A percentile compares a stretch with the other conserved stretches of the same genome.
Conservation (phyloP, 208 protist genomes). For the Wallacemonas collosoma region DNA sequence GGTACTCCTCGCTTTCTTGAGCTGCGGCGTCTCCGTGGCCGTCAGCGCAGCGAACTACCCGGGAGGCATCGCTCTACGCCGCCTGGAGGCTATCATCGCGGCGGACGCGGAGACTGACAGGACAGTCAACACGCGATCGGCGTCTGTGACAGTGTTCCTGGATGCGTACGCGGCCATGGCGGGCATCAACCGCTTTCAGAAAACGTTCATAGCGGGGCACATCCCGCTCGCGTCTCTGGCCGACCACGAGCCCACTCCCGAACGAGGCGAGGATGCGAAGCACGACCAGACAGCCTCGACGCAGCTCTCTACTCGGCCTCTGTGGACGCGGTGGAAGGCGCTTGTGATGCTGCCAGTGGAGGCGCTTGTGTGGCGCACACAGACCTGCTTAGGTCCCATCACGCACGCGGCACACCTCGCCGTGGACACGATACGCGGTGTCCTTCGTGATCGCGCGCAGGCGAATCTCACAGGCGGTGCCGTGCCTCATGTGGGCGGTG, state of each 20-base stretch:
- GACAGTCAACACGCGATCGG: slow-evolving; percentile 8
- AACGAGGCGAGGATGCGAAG: neutral
- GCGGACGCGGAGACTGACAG: slow-evolving; percentile 14
- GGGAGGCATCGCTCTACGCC: slow-evolving; percentile 29
- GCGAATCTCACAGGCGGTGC: neutral
- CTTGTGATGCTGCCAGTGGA: slow-evolving; percentile 10
- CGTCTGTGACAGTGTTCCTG: slow-evolving; percentile 40
- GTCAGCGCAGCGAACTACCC: slow-evolving; percentile 49
- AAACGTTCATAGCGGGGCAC: slow-evolving; percentile 23
- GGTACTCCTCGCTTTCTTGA: slow-evolving; percentile 22
- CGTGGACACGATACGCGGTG: neutral
- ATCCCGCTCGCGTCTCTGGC: neutral
- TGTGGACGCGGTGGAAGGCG: slow-evolving; percentile 15
- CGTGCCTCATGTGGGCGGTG: neutral
- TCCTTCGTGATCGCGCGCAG: neutral
- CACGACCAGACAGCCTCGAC: too few relatives aligned
- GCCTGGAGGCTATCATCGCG: slow-evolving; percentile 27
- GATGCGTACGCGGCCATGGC: slow-evolving; percentile 62
- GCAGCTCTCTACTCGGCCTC: too few relatives aligned
- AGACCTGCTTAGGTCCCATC: slow-evolving; percentile 7
- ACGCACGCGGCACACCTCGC: neutral
- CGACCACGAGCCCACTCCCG: neutral
- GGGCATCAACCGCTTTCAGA: slow-evolving; percentile 58
- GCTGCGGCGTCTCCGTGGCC: slow-evolving; percentile 34
- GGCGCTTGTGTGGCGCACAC: slow-evolving; percentile 11